Evolutionary conservation across 345 rosid species (phyloP), one percentile per base, ranked within the genome.

Genomic region (Draba incana): DNA sequence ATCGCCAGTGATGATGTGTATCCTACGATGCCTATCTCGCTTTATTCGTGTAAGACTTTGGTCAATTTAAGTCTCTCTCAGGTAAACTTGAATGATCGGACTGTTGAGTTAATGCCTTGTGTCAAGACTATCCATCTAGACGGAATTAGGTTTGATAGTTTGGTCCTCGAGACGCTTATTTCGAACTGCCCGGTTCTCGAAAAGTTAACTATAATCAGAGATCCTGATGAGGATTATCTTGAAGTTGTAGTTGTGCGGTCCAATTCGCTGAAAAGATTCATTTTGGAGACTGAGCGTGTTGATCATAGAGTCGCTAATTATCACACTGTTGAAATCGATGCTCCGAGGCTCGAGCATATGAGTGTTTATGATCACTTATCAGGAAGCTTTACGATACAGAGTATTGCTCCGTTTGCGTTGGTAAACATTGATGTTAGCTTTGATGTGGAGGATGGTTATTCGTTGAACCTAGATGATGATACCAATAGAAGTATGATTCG

Each of bases 141-240:
- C 1, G 2, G 12, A 12, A 42, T 31, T 3, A 33, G 7, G 58
- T 54, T 11, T 14, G 57, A 3, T 11, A 0, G 2, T 4, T 9
- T 23, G 8, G 15, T 15, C 25, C n/a, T 55, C 6, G 8, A 33
- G n/a, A 33, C 0, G 43, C 59, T 55, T 1, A 33, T 55, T 33
- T 2, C 60, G 33, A 33, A 27, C 60, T 55, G 43, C n/a, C 60
- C 27, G 2, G 43, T 55, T 33, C 43, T 55, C 9, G 60, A 55
- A 9, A 33, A 55, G 60, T 15, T 55, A 4, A 14, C 60, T 4
- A 15, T 33, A 15, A 33, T 54, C 24, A 54, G 42, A 11, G 59
- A 14, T 33, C 1, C 13, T 33, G 2, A 33, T 1, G 15, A 3
- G 31, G 59, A 54, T 11, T 24, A 7, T 8, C 7, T 9, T 8